Evolutionary conservation across 148 eudicot genomes (phyloP), one percentile per base, ranked within the genome.

Genomic region (Spergularia marina): DNA sequence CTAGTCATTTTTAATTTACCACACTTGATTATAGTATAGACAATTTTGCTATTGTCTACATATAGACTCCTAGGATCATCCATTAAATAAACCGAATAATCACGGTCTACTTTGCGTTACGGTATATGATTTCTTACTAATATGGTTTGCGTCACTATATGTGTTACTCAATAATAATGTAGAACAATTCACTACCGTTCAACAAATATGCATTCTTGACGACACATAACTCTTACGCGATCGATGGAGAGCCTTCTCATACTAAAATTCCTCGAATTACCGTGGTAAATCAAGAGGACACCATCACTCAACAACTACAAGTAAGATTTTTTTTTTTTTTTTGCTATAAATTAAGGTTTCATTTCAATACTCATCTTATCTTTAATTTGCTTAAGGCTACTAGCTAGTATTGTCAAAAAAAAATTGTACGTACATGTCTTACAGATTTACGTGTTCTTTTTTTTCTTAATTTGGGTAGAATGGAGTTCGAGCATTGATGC

Each of bases 401-500:
- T 2, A 30, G 36, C 36, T 10, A 1, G 6, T 18, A 1, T 18
- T 7, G 6, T 10, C 8, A 23, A 23, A 23, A 23, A 11, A 18
- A 57, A n/a, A 7, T 18, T 57, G 61, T 16, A 59, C 30, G 5
- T 44, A 30, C 36, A 30, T 4, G 3, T 44, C 49, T 44, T 44
- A 44, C n/a, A n/a, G 1, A 44, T 6, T 44, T 44, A 44, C 49
- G 1, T 6, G 8, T 9, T 44, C 9, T 44, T 6, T 44, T 44
- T 44, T 44, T 44, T 6, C 0, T 44, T 44, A 4, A 6, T 41
- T 41, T 41, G 6, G 36, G 6, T 73, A 91, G 98, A 86, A 89
- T 68, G 98, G 98, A 11, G 98, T 88, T 79, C 93, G 98, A 14
- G 94, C 83, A 13, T 80, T 93, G 30, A 93, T 93, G 96, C 92